phyloP scores from a whole-genome alignment of 257 asterid genomes.

The Sherardia arvensis region DNA sequence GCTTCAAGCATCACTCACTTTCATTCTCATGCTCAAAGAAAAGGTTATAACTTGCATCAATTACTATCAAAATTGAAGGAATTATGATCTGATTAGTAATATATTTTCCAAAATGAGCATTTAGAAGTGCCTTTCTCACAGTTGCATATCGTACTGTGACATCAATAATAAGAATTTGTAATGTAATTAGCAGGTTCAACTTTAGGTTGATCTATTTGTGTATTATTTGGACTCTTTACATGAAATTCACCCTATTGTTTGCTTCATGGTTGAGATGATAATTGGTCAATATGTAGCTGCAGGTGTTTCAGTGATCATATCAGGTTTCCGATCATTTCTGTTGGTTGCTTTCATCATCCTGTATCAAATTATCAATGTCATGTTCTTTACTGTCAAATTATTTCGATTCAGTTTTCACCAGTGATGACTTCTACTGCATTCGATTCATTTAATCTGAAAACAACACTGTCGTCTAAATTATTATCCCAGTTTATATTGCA shows the following conservation, averaged over 20 bases:
- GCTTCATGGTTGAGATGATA: no score
- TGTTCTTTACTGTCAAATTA: no score
- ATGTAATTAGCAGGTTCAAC: not conserved
- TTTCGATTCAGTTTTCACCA: no score
- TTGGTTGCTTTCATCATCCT: not conserved
- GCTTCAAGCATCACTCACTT: slow-evolving; percentile 36
- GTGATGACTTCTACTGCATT: no score
- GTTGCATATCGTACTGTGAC: not conserved
- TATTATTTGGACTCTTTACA: not conserved
- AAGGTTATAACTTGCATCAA: slow-evolving; percentile 20
- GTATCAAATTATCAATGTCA: no score
- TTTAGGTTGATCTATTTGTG: not conserved
- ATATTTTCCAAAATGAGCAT: no score
- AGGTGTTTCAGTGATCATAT: slow-evolving; percentile 3
- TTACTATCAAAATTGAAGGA: not conserved
- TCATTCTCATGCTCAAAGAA: slow-evolving; percentile 41
- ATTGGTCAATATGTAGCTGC: slow-evolving; percentile 1
- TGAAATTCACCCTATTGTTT: not conserved
- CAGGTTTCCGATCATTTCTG: not conserved
- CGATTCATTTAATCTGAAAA: no score
- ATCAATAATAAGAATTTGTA: slow-evolving; percentile 3
- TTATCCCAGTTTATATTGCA: no score
- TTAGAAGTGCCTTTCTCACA: not conserved
- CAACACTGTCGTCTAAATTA: no score
- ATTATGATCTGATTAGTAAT: not conserved